Conservation (phyloP, 2,329 filamentous ascomycete genomes). For the Huntiella abstrusa region DNA sequence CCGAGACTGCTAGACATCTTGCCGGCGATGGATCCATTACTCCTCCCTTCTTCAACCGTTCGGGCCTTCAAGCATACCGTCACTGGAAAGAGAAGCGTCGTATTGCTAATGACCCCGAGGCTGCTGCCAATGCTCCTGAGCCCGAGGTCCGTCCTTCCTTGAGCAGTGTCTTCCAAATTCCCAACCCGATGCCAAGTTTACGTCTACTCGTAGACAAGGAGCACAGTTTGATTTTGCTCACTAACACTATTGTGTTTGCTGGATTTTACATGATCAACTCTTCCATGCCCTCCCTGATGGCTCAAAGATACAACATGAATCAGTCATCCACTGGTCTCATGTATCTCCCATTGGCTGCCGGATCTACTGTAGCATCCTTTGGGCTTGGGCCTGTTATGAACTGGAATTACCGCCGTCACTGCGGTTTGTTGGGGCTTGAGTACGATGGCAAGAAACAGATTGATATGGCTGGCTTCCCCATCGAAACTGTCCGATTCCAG, state of each 20-base stretch:
- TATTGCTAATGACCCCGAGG: neutral
- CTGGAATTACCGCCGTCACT: conserved; percentile 47
- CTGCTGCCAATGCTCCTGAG: neutral
- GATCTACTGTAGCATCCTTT: conserved; percentile 27
- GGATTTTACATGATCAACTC: conserved; percentile 30
- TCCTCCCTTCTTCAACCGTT: conserved; percentile 21
- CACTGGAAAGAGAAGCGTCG: neutral
- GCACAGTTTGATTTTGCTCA: conserved; percentile 25
- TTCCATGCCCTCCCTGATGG: conserved; percentile 25
- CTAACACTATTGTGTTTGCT: conserved; percentile 27
- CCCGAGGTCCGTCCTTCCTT: neutral
- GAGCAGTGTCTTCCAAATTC: conserved; percentile 9
- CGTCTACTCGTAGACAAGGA: conserved; percentile 24
- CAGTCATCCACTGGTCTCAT: conserved; percentile 35
- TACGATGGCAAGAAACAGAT: conserved; percentile 34
- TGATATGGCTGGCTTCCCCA: conserved; percentile 29
- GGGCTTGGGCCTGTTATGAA: conserved; percentile 39
- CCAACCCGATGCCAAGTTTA: conserved; percentile 24
- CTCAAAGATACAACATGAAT: conserved; percentile 37
- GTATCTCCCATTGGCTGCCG: conserved; percentile 31
- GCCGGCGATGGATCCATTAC: conserved; percentile 34
- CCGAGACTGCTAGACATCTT: conserved; percentile 29
- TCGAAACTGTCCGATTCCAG: conserved; percentile 32
- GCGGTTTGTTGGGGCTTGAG: conserved; percentile 29
- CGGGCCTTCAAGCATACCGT: conserved; percentile 16